Base-by-base conservation (phyloP, 495 filamentous ascomycete species). In the Penicillium fimorum region DNA sequence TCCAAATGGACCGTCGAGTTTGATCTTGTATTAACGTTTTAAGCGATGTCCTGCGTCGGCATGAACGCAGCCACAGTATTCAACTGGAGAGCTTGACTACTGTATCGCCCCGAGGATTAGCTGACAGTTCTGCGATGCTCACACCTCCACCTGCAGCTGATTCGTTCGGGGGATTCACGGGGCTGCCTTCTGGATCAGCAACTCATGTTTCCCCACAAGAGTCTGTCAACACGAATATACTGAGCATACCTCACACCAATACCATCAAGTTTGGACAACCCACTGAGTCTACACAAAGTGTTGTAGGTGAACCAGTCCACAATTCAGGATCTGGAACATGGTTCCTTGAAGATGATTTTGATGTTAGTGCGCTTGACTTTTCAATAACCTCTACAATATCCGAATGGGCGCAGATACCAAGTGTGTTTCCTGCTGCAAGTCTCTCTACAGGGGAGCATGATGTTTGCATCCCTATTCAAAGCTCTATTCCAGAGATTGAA, bases 11-110 rank as follows among this genome's bases (percentile, higher is more conserved):
- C n/a, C n/a, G n/a, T 22, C 22, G 22, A 27, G 3, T 27, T 27
- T 27, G 25, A 27, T 27, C 25, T 27, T 22, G 17, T 27, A 24
- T 37, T 35, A 20, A 18, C 29, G 5, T 25, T 45, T 12, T 5
- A 24, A 69, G 66, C 55, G 66, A 69, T 57, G 64, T 64, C 3
- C 44, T 69, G n/a, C 43, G 64, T 22, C 57, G 67, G 30, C 67
- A 70, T 46, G 59, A 64, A 33, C 53, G 54, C 33, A 62, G 51
- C 43, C 64, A 67, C 47, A 43, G 30, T 44, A 38, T 44, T 6
- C 37, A 44, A n/a, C 4, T n/a, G 20, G 42, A 45, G 17, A 20
- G 42, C 20, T 15, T 45, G 42, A 13, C 20, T 1, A 15, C 8
- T 25, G 42, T 20, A 22, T 45, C 24, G 10, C 24, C 42, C 12